These are phyloP conservation scores for Diplodia seriata DNA, from an alignment of 2,329 filamentous ascomycete genomes.

Conservation along the genomic window DNA sequence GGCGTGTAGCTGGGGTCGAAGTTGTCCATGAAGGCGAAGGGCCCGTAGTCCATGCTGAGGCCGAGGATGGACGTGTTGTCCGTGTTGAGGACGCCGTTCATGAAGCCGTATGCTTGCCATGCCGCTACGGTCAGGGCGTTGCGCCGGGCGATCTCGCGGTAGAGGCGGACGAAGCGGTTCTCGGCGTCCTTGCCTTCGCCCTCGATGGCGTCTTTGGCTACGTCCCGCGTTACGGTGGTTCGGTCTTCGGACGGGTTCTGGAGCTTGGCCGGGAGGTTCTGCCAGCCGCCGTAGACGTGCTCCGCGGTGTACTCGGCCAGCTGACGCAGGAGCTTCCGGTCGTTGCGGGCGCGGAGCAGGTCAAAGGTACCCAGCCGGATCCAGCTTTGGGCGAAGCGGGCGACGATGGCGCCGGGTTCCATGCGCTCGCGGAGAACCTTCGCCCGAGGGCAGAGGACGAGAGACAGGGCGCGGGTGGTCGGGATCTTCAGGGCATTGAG, in stretches of 20 bases:
- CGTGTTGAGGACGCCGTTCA: conserved; percentile 97
- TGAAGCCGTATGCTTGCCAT: conserved; percentile 99
- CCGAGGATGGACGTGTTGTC: conserved; percentile 95
- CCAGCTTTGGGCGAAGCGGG: conserved; percentile 91
- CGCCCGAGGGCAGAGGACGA: conserved; percentile 76
- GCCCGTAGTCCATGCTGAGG: conserved; percentile 90
- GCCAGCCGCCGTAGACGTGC: conserved; percentile 87
- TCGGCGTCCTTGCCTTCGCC: conserved; percentile 73
- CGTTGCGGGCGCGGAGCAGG: conserved; percentile 80
- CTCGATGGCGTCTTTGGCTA: conserved; percentile 67
- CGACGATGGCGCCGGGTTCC: conserved; percentile 91
- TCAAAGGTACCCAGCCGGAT: conserved; percentile 95
- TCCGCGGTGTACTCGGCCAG: conserved; percentile 85
- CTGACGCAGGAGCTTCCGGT: conserved; percentile 74
- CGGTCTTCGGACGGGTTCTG: conserved; percentile 58
- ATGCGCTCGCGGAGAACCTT: conserved; percentile 78
- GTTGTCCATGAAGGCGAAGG: conserved; percentile 96
- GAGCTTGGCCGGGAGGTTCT: conserved; percentile 71
- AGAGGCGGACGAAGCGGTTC: conserved; percentile 86
- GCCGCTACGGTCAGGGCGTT: conserved; percentile 88
- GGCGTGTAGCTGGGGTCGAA: conserved; percentile 95
- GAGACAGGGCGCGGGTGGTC: conserved; percentile 81
- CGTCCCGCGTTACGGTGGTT: conserved; percentile 52
- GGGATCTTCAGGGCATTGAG: conserved; percentile 86
- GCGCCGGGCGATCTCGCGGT: conserved; percentile 82